These are phyloP conservation scores for Penicillium alfredii DNA, from an alignment of 495 filamentous ascomycete genomes.

Conservation along the genomic window DNA sequence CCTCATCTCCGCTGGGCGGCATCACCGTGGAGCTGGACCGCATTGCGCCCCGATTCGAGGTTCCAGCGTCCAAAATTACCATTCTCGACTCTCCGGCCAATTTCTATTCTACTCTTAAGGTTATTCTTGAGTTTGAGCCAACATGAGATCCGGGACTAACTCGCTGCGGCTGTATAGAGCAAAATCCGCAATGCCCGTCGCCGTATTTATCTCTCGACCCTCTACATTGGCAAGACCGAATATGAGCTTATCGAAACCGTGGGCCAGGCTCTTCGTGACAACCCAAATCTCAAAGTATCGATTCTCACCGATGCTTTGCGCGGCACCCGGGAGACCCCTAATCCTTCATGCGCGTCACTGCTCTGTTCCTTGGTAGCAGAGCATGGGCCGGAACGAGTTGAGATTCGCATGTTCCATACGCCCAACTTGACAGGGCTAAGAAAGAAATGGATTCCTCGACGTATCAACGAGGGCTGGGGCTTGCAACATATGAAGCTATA, in stretches of 20 bases:
- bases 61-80: constrained; percentile 71
- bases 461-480: constrained; percentile 98
- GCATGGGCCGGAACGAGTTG: constrained; percentile 80
- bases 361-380: constrained; percentile 73
- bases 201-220: constrained; percentile 83
- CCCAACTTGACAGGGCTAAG: constrained; percentile 85
- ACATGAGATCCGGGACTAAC: too few species aligned
- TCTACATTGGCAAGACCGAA: constrained; percentile 95
- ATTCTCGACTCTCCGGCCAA: constrained; percentile 72
- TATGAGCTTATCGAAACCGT: constrained; percentile 80
- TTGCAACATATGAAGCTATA: constrained; percentile 99
- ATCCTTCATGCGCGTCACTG: constrained; percentile 85
- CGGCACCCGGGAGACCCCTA: constrained; percentile 83
- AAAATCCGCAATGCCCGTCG: constrained; percentile 75
- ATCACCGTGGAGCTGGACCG: constrained; percentile 80
- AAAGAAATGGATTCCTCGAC: constrained; percentile 75
- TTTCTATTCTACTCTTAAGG: constrained; percentile 89
- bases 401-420: constrained; percentile 96
- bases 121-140: too few species aligned
- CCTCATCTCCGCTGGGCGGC: constrained; percentile 39
- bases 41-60: constrained; percentile 82
- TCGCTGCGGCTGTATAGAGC: constrained; percentile 40
- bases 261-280: constrained; percentile 68
- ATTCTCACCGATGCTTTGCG: constrained; percentile 90
- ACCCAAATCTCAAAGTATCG: constrained; percentile 74